phyloP scores from a whole-genome alignment of 2,329 filamentous ascomycete genomes.

The Colletotrichum brevisporum region DNA sequence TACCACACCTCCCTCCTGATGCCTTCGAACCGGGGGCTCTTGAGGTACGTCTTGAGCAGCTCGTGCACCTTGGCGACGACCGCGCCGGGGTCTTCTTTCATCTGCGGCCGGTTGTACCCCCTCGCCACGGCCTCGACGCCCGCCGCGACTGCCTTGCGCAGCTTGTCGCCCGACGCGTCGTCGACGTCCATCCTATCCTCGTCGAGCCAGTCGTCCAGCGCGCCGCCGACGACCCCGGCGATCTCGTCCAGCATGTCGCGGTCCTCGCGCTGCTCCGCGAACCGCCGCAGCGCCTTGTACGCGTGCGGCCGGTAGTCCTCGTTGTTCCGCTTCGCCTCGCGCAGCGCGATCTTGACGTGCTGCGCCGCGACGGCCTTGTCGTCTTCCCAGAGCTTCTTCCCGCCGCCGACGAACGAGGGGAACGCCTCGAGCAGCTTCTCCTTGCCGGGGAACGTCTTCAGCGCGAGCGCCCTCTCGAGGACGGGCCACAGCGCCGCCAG shows the following conservation, averaged over 20 bases:
- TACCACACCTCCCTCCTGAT: constrained; percentile 69
- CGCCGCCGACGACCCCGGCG: constrained; percentile 72
- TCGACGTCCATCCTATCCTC: constrained; percentile 81
- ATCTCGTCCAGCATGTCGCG: constrained; percentile 79
- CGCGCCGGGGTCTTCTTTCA: constrained; percentile 52
- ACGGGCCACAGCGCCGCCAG: constrained; percentile 83
- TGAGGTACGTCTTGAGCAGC: constrained; percentile 58
- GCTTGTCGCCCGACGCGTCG: constrained; percentile 56
- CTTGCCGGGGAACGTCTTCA: constrained; percentile 95
- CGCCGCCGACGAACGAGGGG: constrained; percentile 80
- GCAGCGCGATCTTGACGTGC: constrained; percentile 84
- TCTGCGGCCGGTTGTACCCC: constrained; percentile 61
- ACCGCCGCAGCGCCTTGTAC: constrained; percentile 79
- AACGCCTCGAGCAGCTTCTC: constrained; percentile 86
- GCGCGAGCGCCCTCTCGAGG: constrained; percentile 83
- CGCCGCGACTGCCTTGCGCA: constrained; percentile 61
- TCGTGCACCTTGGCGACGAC: constrained; percentile 58
- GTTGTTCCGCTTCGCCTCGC: constrained; percentile 95
- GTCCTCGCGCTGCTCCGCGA: constrained; percentile 77
- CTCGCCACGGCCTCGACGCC: constrained; percentile 65
- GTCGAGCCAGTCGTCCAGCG: constrained; percentile 71
- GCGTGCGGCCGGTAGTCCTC: constrained; percentile 84
- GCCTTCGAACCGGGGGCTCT: constrained; percentile 53
- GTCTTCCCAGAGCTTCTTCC: constrained; percentile 68
- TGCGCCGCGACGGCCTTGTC: constrained; percentile 69